Percentiles rank a stretch among this genome's conserved stretches.
phyloP scores from a whole-genome alignment of 164 flowering plant genomes.

The Magnolia officinalis region DNA sequence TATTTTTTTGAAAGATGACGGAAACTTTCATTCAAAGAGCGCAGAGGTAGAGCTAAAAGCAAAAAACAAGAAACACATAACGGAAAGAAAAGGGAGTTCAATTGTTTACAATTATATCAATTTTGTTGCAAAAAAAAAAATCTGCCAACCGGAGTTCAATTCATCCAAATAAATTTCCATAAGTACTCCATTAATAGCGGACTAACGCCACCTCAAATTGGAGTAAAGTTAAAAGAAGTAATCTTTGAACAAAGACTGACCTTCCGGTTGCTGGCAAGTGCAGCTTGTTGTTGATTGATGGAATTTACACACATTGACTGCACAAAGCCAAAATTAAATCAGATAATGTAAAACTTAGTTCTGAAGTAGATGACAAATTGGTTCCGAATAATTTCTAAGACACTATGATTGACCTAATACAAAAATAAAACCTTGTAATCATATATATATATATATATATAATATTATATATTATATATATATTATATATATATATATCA shows the following conservation, averaged over 20 bases:
- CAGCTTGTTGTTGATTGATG: conserved; percentile 62
- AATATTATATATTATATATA: too few relatives aligned
- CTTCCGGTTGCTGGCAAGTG: conserved; percentile 82
- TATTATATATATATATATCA: too few relatives aligned
- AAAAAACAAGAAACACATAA: too few relatives aligned
- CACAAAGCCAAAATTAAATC: conserved; percentile 2
- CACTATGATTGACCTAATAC: background rate
- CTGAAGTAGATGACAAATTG: background rate
- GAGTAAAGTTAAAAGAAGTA: background rate
- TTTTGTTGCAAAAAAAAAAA: too few relatives aligned
- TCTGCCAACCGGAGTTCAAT: too few relatives aligned
- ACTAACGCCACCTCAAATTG: background rate
- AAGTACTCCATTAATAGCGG: too few relatives aligned
- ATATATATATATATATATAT: background rate
- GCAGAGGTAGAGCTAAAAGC: too few relatives aligned
- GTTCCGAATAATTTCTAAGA: background rate
- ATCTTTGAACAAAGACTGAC: conserved; percentile 28
- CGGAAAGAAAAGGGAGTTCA: too few relatives aligned
- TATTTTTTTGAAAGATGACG: too few relatives aligned
- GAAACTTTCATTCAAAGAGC: too few relatives aligned
- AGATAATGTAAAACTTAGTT: background rate
- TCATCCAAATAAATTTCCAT: too few relatives aligned
- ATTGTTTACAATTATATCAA: too few relatives aligned
- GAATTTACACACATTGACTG: conserved; percentile 92
- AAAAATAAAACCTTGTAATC: background rate